Conservation (phyloP, 2,329 filamentous ascomycete genomes). For the Alternaria sp. region DNA sequence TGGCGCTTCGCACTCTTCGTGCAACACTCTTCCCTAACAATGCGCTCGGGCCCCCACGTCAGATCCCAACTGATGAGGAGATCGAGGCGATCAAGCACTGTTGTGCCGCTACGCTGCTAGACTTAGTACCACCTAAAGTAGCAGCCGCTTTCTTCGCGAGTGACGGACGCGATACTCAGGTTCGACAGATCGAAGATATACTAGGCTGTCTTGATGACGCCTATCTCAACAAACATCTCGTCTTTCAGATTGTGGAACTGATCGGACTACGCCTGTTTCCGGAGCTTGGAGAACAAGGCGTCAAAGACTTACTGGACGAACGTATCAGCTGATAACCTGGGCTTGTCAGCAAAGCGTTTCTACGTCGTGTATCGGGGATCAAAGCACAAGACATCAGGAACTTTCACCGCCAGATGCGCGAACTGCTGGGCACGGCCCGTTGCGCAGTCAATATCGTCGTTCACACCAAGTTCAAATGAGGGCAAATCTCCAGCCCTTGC, state of each 20-base stretch:
- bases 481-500: conserved; percentile 3
- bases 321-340: conserved; percentile 59
- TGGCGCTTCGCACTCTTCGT: conserved; percentile 72
- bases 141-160: conserved; percentile 44
- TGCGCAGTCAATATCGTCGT: conserved; percentile 15
- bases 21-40: conserved; percentile 88
- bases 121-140: conserved; percentile 58
- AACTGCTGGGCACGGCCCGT: conserved; percentile 21
- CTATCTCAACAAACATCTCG: conserved; percentile 92
- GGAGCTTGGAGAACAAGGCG: conserved; percentile 77
- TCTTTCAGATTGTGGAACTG: conserved; percentile 84
- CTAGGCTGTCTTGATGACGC: conserved; percentile 80
- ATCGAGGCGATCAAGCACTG: conserved; percentile 70
- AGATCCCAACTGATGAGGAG: conserved; percentile 67
- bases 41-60: conserved; percentile 70
- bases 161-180: conserved; percentile 60
- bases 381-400: conserved; percentile 24
- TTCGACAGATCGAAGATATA: conserved; percentile 67
- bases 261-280: conserved; percentile 84
- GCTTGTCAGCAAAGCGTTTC: not conserved
- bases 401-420: conserved; percentile 33
- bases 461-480: conserved; percentile 7
- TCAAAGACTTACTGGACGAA: conserved; percentile 77
- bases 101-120: conserved; percentile 69
- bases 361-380: conserved; percentile 10